phyloP scores from a whole-genome alignment of 2,329 filamentous ascomycete species.

The Fusarium vanettenii region DNA sequence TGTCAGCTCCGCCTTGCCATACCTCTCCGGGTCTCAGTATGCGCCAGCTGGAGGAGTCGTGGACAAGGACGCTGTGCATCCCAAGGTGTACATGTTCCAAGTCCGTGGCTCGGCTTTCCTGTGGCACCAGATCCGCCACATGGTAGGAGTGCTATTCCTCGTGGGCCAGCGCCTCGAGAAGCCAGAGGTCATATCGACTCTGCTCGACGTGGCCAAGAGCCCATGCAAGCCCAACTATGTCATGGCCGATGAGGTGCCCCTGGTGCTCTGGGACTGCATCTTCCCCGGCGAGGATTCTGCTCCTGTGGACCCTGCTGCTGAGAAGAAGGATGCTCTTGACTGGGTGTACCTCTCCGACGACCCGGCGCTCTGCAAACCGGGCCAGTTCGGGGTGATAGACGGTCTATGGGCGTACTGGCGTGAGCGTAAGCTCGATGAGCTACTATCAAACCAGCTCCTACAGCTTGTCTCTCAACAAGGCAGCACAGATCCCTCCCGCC shows the following conservation, averaged over 20 bases:
- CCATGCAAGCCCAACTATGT: conserved; percentile 86
- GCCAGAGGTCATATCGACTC: conserved; percentile 76
- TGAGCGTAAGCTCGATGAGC: conserved; percentile 87
- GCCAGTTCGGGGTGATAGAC: conserved; percentile 74
- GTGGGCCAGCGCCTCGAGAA: conserved; percentile 89
- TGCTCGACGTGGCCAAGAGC: conserved; percentile 78
- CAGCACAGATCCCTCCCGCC: conserved; percentile 27
- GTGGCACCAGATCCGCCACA: conserved; percentile 97
- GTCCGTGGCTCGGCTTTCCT: conserved; percentile 93
- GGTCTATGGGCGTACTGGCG: conserved; percentile 87
- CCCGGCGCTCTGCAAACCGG: conserved; percentile 68
- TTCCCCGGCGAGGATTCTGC: conserved; percentile 70
- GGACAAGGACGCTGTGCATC: conserved; percentile 42
- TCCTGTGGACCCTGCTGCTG: conserved; percentile 43
- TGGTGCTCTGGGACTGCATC: conserved; percentile 96
- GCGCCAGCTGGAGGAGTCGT: conserved; percentile 36
- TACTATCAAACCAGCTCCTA: conserved; percentile 80
- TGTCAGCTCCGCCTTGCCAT: conserved; percentile 65
- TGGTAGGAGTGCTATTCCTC: conserved; percentile 92
- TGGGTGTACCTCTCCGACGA: conserved; percentile 87
- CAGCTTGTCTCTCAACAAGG: conserved; percentile 65
- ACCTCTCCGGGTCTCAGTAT: conserved; percentile 58
- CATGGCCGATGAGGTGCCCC: conserved; percentile 89
- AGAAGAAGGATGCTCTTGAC: conserved; percentile 68
- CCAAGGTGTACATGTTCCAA: conserved; percentile 87